phyloP scores from a whole-genome alignment of 2,329 filamentous ascomycete genomes.

The Alternaria atra region DNA sequence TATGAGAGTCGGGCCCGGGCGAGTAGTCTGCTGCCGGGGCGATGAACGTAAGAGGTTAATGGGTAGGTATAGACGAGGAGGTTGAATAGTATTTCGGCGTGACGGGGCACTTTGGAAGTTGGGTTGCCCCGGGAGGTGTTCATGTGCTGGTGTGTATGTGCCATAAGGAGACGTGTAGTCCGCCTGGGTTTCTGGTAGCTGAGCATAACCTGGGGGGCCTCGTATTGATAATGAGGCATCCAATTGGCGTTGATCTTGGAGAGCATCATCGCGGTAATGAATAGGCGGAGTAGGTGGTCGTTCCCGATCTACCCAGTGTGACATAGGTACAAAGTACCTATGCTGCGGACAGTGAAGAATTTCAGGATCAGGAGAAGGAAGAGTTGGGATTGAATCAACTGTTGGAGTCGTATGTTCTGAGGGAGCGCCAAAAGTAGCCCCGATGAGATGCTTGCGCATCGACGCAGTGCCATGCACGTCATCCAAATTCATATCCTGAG shows the following conservation, averaged over 20 bases:
- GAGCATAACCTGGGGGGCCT: neutral
- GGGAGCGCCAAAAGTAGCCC: neutral
- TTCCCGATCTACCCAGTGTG: neutral
- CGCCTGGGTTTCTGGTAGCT: neutral
- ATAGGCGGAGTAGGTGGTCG: slow-evolving; percentile 11
- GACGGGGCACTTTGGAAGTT: neutral
- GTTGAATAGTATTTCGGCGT: neutral
- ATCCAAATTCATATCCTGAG: slow-evolving; percentile 5
- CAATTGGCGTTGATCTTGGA: neutral
- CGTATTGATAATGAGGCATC: neutral
- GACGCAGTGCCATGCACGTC: neutral
- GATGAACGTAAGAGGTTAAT: neutral
- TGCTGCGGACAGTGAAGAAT: neutral
- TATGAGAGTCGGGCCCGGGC: neutral
- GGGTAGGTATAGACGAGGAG: neutral
- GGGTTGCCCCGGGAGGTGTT: neutral
- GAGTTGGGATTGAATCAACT: slow-evolving; percentile 5
- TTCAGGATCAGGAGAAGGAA: neutral
- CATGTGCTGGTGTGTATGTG: neutral
- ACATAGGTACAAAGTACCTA: neutral
- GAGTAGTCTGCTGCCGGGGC: neutral
- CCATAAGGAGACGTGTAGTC: neutral
- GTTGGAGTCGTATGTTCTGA: neutral
- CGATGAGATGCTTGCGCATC: neutral
- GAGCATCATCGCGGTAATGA: slow-evolving; percentile 4